Evolutionary conservation across 2,329 filamentous ascomycete species (phyloP).

Genomic region (Graphilbum sp.): DNA sequence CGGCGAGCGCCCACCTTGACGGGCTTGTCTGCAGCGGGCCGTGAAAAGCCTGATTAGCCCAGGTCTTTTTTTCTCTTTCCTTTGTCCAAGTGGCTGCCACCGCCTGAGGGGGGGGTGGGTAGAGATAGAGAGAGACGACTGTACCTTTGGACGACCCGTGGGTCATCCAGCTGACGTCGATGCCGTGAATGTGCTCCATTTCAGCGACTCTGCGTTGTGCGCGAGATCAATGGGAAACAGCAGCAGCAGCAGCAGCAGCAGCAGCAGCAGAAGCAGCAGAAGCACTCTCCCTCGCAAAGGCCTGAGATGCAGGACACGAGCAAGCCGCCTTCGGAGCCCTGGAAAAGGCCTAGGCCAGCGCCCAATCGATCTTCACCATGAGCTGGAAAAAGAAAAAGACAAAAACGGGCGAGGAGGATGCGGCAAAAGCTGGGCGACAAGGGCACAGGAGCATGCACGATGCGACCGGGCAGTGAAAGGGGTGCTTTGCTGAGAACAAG

Average conservation of each 20-base stretch:
- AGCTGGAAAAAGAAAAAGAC: background rate
- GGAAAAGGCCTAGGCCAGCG: background rate
- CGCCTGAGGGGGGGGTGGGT: too few relatives aligned
- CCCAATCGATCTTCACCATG: background rate
- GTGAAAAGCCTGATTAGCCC: background rate
- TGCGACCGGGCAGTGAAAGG: too few relatives aligned
- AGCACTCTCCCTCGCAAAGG: too few relatives aligned
- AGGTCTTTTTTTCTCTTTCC: too few relatives aligned
- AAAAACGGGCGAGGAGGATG: background rate
- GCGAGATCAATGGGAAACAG: background rate
- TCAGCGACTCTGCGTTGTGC: too few relatives aligned
- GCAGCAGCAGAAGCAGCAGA: background rate
- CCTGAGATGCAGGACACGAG: background rate
- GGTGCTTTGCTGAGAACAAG: too few relatives aligned
- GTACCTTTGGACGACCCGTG: slow-evolving; percentile 71
- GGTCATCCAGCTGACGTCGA: slow-evolving; percentile 81
- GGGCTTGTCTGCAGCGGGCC: slow-evolving; percentile 12
- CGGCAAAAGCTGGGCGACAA: background rate
- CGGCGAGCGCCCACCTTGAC: slow-evolving; percentile 12
- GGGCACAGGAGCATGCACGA: background rate
- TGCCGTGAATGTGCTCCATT: slow-evolving; percentile 72
- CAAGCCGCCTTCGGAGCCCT: background rate
- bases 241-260: background rate
- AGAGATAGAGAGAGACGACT: slow-evolving; percentile 52
- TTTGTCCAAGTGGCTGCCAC: too few relatives aligned